Evolutionary conservation across 805 yeast species (phyloP), one percentile per base, ranked within the genome.

Genomic region (Wickerhamiella shivajii): DNA sequence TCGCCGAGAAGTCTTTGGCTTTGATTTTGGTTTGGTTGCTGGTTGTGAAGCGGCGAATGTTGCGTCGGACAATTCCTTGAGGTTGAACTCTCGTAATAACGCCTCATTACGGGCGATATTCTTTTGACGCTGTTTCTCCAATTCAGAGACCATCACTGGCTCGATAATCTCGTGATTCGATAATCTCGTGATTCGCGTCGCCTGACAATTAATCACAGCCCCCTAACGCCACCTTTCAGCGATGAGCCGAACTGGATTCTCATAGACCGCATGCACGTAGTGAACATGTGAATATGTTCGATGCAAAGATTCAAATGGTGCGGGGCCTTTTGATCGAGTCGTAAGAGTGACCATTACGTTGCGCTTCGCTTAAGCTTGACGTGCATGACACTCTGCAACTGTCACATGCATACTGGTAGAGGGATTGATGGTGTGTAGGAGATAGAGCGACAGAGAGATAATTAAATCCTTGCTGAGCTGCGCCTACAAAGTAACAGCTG

Each of bases 31-130:
- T 42, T 46, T 42, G 40, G 40, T 36, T 18, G 40, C 38, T 22
- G 38, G 39, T 23, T 55, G 41, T 37, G 65, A 52, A 33, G 70
- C 77, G 10, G 57, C 56, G 18, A 64, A 55, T 31, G 77, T 67
- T 2, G 71, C 71, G 20, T 58, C 54, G 1, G 76, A 63, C 3
- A 77, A 53, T 9, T 69, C 56, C 32, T 71, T 74, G 13, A 87
- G 60, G 42, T 83, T 77, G 42, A 87, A 63, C 43, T 76, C 71
- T 44, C 70, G 64, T 33, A 87, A 60, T 16, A 85, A 65, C 43
- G 73, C 79, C 51, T 74, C 72, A 55, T 87, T 90, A 31, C 97
- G 64, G 42, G 73, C 79, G 39, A 87, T 90, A 50, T 55, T 55
- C 23, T 48, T 55, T 27, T 36, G 44, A 18, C 60, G 33, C 39